Base-by-base conservation (phyloP, 768 basidiomycete species). In the Serendipita sp. region DNA sequence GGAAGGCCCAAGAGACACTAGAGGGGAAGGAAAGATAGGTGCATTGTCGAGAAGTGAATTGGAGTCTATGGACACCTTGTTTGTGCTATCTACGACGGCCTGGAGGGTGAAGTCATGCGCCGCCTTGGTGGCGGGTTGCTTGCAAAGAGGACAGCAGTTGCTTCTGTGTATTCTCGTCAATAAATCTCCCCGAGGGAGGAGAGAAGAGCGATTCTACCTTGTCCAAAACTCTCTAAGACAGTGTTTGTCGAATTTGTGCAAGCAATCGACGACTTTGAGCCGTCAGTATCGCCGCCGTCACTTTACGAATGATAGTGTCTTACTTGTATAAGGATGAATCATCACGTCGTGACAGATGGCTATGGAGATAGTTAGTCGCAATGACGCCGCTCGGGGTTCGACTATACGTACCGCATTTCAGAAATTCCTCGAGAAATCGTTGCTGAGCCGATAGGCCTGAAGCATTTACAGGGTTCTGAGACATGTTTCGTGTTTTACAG, bases 311-410 rank as follows among this genome's bases (percentile, higher is more conserved):
- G 45, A 20, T 48, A 9, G n/a, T 9, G 45, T 5, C 45, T 28
- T 48, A 48, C 45, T 58, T 11, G 24, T 28, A 31, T 58, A 58
- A 24, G 53, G 53, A 58, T 58, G 53, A 7, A 31, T 11, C 53
- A 58, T 58, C 22, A 58, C n/a, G n/a, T 58, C 53, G 11, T 58
- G 53, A 28, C 53, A 58, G 13, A 58, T 58, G 53, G 30, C 53
- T 58, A 24, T n/a, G 17, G 45, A n/a, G 11, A 34, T 13, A 3
- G 24, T 58, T 31, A 3, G 53, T 58, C 14, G 9, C 53, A 9
- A 58, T 22, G 22, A 24, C 9, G 24, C 24, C 9, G 9, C 0
- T 13, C 4, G 30, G 17, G 17, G 17, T 26, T n/a, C n/a, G n/a
- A n/a, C n/a, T 3, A 24, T 33, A 58, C 53, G 9, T 3, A 58